Evolutionary conservation across 805 yeast species (phyloP).

Genomic region (Jamesozyma rosinii): DNA sequence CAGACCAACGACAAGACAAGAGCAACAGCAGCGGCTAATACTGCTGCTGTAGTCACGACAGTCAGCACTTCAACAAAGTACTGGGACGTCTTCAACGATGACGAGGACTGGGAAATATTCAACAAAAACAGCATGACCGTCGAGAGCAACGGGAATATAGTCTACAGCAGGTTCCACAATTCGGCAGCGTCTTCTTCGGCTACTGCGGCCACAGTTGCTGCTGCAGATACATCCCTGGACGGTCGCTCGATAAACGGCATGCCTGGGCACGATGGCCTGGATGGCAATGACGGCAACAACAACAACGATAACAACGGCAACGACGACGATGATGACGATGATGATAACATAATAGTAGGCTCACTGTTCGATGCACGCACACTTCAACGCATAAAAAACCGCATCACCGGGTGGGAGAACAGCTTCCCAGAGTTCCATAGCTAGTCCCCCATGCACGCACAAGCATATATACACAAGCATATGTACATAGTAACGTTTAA

Average conservation of each 20-base stretch:
- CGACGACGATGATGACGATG: neutral
- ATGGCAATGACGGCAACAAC: neutral
- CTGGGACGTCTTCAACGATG: conserved; percentile 29
- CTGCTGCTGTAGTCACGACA: neutral
- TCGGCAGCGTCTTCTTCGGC: neutral
- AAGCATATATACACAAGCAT: no score
- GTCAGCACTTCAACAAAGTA: conserved; percentile 10
- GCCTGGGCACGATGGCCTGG: neutral
- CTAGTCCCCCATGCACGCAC: no score
- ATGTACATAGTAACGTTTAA: no score
- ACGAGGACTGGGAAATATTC: conserved; percentile 26
- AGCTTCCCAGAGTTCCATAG: conserved; percentile 1
- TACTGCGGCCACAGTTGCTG: neutral
- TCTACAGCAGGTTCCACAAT: neutral
- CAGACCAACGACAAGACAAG: neutral
- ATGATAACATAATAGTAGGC: conserved; percentile 1
- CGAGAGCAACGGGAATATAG: conserved; percentile 20
- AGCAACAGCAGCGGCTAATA: neutral
- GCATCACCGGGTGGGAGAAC: conserved; percentile 3
- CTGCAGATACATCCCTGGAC: neutral
- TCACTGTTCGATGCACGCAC: conserved; percentile 4
- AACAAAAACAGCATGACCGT: conserved; percentile 12
- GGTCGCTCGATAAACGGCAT: neutral
- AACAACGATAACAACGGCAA: neutral
- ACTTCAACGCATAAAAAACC: neutral